These are phyloP conservation scores for Magnaporthiopsis rhizophila DNA, from an alignment of 2,329 filamentous ascomycete genomes.

Conservation along the genomic window DNA sequence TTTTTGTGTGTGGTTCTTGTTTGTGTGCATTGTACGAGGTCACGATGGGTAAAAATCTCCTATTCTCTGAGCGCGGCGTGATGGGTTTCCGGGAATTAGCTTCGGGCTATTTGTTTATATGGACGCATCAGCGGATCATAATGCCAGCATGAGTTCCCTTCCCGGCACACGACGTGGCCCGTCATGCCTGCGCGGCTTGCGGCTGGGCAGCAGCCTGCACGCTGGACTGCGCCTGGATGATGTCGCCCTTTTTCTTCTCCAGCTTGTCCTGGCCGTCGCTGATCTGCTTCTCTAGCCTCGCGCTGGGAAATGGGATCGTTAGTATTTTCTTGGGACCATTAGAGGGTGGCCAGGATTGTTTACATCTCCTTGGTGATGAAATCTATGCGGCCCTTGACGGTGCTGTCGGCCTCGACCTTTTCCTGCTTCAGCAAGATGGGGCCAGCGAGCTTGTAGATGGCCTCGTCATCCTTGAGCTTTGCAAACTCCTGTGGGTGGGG, in stretches of 20 bases:
- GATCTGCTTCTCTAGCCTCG: constrained; percentile 40
- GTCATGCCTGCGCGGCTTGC: constrained; percentile 18
- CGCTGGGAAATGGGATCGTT: constrained; percentile 13
- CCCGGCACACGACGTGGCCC: background rate
- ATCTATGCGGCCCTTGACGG: constrained; percentile 82
- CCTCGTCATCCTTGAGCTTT: constrained; percentile 68
- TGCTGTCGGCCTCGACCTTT: constrained; percentile 78
- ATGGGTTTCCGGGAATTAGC: background rate
- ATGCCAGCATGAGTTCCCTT: background rate
- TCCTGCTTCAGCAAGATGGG: constrained; percentile 94
- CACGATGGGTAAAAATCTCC: background rate
- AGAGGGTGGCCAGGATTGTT: constrained; percentile 21
- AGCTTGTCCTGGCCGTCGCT: constrained; percentile 47
- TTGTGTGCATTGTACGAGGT: background rate
- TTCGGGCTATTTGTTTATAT: background rate
- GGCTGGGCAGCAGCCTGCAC: constrained; percentile 33
- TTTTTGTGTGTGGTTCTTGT: background rate
- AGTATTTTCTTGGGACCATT: constrained; percentile 18
- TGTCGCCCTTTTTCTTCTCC: constrained; percentile 51
- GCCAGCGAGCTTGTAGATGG: constrained; percentile 92
- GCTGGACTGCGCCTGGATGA: constrained; percentile 46
- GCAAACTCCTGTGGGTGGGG: constrained; percentile 63
- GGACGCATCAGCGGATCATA: background rate
- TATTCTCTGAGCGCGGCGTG: background rate
- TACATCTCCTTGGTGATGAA: constrained; percentile 94